phyloP scores from a whole-genome alignment of 495 filamentous ascomycete species.

The Zalerion maritima region DNA sequence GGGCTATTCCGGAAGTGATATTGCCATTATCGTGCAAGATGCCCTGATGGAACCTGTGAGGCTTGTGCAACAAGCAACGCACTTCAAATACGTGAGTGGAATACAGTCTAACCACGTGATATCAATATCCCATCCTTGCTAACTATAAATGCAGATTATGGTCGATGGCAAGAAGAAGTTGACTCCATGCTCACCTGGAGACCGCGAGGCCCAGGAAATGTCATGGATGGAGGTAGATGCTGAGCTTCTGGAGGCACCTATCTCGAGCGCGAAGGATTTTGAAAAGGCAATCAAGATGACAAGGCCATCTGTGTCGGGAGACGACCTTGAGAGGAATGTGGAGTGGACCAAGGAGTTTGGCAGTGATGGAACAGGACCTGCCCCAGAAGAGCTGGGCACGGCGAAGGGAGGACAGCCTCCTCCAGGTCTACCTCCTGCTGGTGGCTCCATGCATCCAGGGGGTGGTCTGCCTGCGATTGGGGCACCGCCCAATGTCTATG shows the following conservation, averaged over 20 bases:
- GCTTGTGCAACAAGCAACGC: constrained; percentile 95
- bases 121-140: constrained; percentile 2
- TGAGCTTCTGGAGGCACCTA: constrained; percentile 71
- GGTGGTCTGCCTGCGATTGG: neutral
- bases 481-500: too few species aligned
- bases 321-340: constrained; percentile 67
- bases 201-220: constrained; percentile 76
- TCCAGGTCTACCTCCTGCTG: too few species aligned
- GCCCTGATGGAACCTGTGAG: constrained; percentile 95
- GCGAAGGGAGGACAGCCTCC: too few species aligned
- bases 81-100: constrained; percentile 76
- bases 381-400: too few species aligned
- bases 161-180: constrained; percentile 59
- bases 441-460: too few species aligned
- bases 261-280: constrained; percentile 82
- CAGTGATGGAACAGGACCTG: constrained; percentile 77
- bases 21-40: constrained; percentile 91
- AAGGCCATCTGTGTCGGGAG: constrained; percentile 74
- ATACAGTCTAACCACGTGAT: neutral
- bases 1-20: constrained; percentile 92
- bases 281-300: constrained; percentile 79
- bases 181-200: constrained; percentile 90
- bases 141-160: constrained; percentile 38
- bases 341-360: constrained; percentile 97
- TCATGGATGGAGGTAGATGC: constrained; percentile 77